Base-by-base conservation (phyloP, 2,329 filamentous ascomycete genomes). In the Aspergillus ochraceus region DNA sequence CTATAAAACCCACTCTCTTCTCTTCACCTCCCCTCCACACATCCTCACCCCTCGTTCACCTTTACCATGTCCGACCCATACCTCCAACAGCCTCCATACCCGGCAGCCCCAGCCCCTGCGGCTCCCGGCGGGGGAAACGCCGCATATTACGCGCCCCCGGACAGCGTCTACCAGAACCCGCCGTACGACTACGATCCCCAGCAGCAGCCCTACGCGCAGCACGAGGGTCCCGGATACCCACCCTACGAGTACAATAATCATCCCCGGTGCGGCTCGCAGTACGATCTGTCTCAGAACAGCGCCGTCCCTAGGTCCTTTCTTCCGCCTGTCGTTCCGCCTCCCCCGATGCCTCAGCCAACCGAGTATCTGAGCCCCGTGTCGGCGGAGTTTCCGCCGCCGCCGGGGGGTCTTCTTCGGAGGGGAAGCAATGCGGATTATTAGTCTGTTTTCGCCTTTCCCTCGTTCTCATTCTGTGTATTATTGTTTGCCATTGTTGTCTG, bases 21-120 rank as follows among this genome's bases (percentile, higher is more conserved):
- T 6, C 29, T 30, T 30, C 26, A 20, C 29, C 8, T 10, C 5
- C 11, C 24, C n/a, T 19, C 22, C 22, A 20, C 4, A 17, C 47
- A 24, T n/a, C 45, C 45, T 47, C 19, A 30, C 11, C 20, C 19
- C 30, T 32, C 30, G 6, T 29, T 17, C n/a, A 36, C n/a, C 19
- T n/a, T 32, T 36, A 55, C 6, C 42, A 85, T 84, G 83, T 83
- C 81, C 17, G 81, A 81, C 60, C 80, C 80, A 42, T 84, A 84
- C 76, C 77, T 81, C 63, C 75, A 70, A 57, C 54, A 68, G 58
- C 59, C 71, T 55, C 62, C 71, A 49, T 69, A 64, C 11, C 67
- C 66, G 9, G 65, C 39, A 47, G 29, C 26, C n/a, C 12, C 46
- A 29, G 26, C 26, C 11, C 67, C 66, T 8, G 65, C 39, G 36